Evolutionary conservation across 495 filamentous ascomycete species (phyloP).

Genomic region (Letharia columbiana): DNA sequence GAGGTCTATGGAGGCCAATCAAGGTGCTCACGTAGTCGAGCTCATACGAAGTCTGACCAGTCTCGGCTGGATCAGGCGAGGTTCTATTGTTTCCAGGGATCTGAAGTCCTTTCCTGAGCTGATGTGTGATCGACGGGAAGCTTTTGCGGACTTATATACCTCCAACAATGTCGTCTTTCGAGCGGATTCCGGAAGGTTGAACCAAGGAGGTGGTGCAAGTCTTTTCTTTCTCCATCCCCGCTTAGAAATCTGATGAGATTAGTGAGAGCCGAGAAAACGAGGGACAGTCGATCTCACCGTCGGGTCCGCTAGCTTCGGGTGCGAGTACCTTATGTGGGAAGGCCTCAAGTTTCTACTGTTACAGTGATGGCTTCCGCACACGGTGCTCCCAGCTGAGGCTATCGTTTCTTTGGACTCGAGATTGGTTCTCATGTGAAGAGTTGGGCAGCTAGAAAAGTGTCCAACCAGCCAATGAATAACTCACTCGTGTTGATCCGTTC

Average conservation of each 20-base stretch:
- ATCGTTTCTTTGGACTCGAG: not conserved
- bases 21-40: not conserved
- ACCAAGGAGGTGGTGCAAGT: not conserved
- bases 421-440: not conserved
- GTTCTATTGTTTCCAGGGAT: not conserved
- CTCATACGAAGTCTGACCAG: too few species aligned
- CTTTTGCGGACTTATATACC: too few species aligned
- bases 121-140: not conserved
- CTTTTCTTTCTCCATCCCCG: not conserved
- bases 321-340: too few species aligned
- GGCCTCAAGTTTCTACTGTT: too few species aligned
- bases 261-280: not conserved
- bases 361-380: not conserved
- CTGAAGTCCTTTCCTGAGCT: not conserved
- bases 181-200: not conserved
- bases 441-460: not conserved
- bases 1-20: not conserved
- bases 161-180: not conserved
- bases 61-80: too few species aligned
- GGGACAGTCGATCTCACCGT: too few species aligned
- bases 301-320: too few species aligned
- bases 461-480: not conserved
- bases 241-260: not conserved
- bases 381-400: not conserved
- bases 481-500: not conserved